A percentile compares a stretch with the other conserved stretches of the same genome.
phyloP scores from a whole-genome alignment of 768 basidiomycete genomes.

The Amylocystis lapponica region DNA sequence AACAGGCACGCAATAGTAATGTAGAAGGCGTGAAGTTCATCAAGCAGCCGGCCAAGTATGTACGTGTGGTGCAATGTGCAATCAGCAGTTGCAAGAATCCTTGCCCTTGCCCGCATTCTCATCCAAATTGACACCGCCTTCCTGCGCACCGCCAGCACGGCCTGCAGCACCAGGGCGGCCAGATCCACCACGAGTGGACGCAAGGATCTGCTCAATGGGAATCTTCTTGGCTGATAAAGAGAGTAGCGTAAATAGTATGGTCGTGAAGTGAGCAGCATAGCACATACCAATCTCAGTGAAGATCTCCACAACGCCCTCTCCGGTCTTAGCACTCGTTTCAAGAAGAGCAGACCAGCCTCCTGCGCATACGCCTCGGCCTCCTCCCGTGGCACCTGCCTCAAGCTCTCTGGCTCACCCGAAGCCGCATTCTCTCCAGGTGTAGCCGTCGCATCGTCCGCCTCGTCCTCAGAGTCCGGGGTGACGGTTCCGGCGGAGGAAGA shows the following conservation, averaged over 20 bases:
- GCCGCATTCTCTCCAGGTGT: constrained; percentile 68
- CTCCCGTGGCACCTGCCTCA: constrained; percentile 88
- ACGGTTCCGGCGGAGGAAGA: constrained; percentile 43
- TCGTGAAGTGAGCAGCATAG: neutral
- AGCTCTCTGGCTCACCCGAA: constrained; percentile 58
- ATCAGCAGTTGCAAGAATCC: constrained; percentile 80
- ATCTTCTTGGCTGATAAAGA: constrained; percentile 63
- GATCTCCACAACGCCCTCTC: constrained; percentile 90
- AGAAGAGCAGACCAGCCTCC: constrained; percentile 92
- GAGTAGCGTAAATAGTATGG: neutral
- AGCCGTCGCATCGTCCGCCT: constrained; percentile 88
- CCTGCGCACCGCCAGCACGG: constrained; percentile 46
- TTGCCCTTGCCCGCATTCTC: constrained; percentile 61
- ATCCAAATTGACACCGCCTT: constrained; percentile 64
- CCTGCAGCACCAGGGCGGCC: constrained; percentile 57
- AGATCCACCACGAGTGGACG: constrained; percentile 67
- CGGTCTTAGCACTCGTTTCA: constrained; percentile 98
- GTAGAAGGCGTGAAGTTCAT: constrained; percentile 8
- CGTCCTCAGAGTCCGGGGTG: constrained; percentile 73
- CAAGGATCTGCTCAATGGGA: constrained; percentile 91
- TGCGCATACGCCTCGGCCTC: constrained; percentile 96
- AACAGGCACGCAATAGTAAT: constrained; percentile 14
- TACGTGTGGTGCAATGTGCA: neutral
- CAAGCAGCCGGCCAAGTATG: neutral
- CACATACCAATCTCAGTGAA: constrained; percentile 94